Conservation (phyloP, 345 rosid species). For the Brassica rapa region DNA sequence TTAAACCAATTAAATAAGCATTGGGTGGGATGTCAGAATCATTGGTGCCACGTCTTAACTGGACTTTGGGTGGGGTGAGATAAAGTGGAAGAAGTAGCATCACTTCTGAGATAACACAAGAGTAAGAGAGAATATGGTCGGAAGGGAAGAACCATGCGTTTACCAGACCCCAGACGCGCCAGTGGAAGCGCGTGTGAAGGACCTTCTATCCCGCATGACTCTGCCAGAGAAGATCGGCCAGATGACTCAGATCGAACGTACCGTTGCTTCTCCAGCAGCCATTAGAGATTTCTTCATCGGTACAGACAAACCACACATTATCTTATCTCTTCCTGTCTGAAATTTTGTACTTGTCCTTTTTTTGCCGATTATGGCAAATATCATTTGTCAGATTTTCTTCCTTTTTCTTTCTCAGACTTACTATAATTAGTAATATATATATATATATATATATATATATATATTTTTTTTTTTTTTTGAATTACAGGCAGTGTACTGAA, state of each 20-base stretch:
- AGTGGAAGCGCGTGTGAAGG: slow-evolving; percentile 65
- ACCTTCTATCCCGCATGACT: slow-evolving; percentile 82
- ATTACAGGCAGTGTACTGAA: slow-evolving; percentile 77
- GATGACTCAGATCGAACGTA: slow-evolving; percentile 51
- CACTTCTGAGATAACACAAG: not conserved
- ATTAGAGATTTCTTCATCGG: slow-evolving; percentile 32
- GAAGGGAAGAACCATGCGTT: slow-evolving; percentile 24
- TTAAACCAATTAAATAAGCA: not conserved
- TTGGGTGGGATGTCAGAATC: slow-evolving; percentile 1
- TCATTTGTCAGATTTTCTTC: not conserved
- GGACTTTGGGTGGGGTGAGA: not conserved
- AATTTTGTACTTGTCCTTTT: not conserved
- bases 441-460: not conserved
- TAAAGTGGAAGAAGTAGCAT: not conserved
- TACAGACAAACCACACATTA: not conserved
- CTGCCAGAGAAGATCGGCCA: slow-evolving; percentile 76
- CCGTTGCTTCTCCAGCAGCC: slow-evolving; percentile 22
- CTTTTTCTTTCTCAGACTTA: not conserved
- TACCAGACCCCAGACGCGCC: slow-evolving; percentile 51
- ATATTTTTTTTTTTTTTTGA: not conserved
- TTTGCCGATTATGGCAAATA: not conserved
- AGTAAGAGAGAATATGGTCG: slow-evolving; percentile 14
- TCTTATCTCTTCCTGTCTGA: not conserved
- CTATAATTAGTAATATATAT: not conserved
- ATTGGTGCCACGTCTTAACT: slow-evolving; percentile 1